Percentiles rank a stretch among this genome's conserved stretches.
Evolutionary conservation across 2,329 filamentous ascomycete species (phyloP).

Genomic region (Colletotrichum sp.): DNA sequence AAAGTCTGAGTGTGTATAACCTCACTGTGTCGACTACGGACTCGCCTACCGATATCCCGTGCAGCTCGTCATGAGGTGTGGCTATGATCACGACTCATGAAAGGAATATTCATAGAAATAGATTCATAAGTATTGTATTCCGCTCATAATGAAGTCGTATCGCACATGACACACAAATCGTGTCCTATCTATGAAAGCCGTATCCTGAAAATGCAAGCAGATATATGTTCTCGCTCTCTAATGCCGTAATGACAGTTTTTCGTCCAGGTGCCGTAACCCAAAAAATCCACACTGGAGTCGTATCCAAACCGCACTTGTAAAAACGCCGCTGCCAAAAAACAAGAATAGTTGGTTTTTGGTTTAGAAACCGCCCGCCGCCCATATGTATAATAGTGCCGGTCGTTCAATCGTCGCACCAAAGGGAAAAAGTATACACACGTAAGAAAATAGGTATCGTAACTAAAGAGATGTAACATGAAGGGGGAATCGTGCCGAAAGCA

Average conservation of each 20-base stretch:
- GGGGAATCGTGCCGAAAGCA: not conserved
- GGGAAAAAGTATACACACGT: not conserved
- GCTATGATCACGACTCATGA: not conserved
- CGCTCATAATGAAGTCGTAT: not conserved
- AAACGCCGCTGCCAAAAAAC: not conserved
- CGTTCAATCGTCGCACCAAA: not conserved
- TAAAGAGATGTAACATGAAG: not conserved
- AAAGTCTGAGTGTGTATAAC: conserved; percentile 7
- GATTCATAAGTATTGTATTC: not conserved
- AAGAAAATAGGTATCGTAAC: conserved; percentile 11
- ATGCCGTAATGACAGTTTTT: conserved; percentile 10
- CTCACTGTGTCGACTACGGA: conserved; percentile 4
- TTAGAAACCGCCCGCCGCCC: not conserved
- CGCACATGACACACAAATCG: not conserved
- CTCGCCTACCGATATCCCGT: conserved; percentile 3
- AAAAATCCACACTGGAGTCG: not conserved
- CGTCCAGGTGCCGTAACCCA: not conserved
- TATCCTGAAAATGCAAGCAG: not conserved
- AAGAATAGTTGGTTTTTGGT: not conserved
- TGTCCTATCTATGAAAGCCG: not conserved
- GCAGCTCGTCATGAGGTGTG: not conserved
- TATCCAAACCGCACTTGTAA: not conserved
- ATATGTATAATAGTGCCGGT: not conserved
- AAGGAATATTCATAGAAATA: accelerated
- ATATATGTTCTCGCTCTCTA: not conserved